phyloP scores from a whole-genome alignment of 305 asterid genomes.

The Solanum aculeatissimum region DNA sequence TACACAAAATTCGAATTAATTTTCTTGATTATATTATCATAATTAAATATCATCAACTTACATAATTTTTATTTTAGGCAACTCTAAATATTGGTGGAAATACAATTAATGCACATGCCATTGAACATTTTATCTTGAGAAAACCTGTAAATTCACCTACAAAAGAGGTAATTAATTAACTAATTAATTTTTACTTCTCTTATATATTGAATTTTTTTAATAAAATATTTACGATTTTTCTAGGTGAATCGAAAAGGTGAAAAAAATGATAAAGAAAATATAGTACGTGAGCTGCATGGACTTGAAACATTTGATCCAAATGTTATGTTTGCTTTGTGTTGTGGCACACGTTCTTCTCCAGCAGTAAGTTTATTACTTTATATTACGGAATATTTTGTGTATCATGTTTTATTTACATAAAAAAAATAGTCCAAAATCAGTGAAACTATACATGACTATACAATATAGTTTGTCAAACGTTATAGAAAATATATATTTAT shows the following conservation, averaged over 20 bases:
- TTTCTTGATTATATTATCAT: neutral
- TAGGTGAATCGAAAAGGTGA: constrained; percentile 27
- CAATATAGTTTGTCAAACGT: no score
- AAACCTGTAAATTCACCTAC: constrained; percentile 35
- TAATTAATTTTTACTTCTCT: neutral
- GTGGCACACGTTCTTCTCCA: constrained; percentile 87
- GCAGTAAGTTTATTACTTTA: constrained; percentile 35
- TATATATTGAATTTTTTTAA: neutral
- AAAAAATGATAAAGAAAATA: constrained; percentile 20
- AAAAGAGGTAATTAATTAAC: constrained; percentile 33
- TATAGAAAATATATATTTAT: no score
- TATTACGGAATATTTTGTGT: no score
- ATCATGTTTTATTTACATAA: no score
- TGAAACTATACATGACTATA: no score
- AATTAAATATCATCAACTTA: no score
- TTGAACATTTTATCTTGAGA: constrained; percentile 52
- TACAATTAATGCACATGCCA: constrained; percentile 46
- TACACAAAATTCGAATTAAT: neutral
- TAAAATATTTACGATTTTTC: neutral
- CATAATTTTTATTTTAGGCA: constrained; percentile 28
- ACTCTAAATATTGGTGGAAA: constrained; percentile 60
- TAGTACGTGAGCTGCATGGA: constrained; percentile 41
- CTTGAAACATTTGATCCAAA: constrained; percentile 57
- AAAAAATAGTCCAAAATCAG: no score
- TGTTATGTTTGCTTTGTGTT: constrained; percentile 61